phyloP scores from a whole-genome alignment of 495 filamentous ascomycete genomes.

The Bryoglossum gracile region DNA sequence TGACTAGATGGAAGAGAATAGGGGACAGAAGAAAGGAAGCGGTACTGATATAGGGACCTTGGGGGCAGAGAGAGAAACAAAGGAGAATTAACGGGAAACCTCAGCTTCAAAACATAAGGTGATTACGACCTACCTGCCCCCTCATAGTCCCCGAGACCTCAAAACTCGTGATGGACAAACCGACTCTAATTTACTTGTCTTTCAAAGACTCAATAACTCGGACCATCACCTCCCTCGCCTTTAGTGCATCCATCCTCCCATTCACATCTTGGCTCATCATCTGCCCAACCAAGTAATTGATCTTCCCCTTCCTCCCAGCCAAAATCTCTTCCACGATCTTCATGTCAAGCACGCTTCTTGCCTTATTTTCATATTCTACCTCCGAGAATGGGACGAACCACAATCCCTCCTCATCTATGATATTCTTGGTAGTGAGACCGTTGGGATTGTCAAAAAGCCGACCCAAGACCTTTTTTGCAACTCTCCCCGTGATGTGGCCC shows the following conservation, averaged over 20 bases:
- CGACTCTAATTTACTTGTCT: constrained; percentile 4
- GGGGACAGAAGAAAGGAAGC: too few species aligned
- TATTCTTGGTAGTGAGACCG: constrained; percentile 43
- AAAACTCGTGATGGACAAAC: too few species aligned
- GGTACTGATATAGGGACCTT: too few species aligned
- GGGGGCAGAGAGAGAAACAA: too few species aligned
- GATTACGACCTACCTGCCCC: too few species aligned
- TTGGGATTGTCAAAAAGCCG: constrained; percentile 44
- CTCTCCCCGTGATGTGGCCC: constrained; percentile 63
- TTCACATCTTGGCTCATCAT: constrained; percentile 76
- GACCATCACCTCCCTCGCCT: constrained; percentile 44
- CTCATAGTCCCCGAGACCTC: too few species aligned
- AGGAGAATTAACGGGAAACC: too few species aligned
- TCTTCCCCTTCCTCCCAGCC: constrained; percentile 58
- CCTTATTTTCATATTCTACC: constrained; percentile 52
- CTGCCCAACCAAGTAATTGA: constrained; percentile 82
- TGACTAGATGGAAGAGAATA: too few species aligned
- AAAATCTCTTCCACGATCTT: constrained; percentile 65
- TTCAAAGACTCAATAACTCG: constrained; percentile 19
- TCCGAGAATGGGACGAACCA: constrained; percentile 53
- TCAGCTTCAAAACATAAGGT: too few species aligned
- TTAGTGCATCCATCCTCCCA: constrained; percentile 68
- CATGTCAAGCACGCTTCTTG: constrained; percentile 40
- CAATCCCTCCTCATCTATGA: constrained; percentile 61
- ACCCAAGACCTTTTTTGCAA: constrained; percentile 68